Evolutionary conservation across 768 basidiomycete genomes (phyloP), one percentile per base, ranked within the genome.

Genomic region (Trametes villosa): DNA sequence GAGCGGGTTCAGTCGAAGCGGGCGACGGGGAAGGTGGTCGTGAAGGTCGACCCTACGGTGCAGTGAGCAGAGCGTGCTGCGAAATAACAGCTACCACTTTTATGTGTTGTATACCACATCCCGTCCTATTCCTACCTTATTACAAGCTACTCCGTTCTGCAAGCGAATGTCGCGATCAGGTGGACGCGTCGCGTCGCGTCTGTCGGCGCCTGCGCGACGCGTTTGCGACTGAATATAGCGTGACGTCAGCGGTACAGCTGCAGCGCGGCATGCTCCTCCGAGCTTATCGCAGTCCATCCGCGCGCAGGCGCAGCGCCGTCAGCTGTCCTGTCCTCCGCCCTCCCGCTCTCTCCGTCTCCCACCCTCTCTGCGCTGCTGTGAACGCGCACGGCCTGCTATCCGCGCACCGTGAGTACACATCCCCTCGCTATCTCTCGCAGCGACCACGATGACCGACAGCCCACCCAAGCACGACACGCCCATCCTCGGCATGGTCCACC

Each of bases 1-100:
- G 85, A 87, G 13, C 76, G 79, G 51, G 68, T 88, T 9, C 75
- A 86, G 79, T 79, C 82, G 1, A 71, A 76, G 5, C 76, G 82
- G 20, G 84, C 86, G 1, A 81, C 77, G 4, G 91, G 91, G 0
- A 91, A 91, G 69, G 79, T 92, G 3, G 78, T 90, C 3, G 79
- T 91, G 24, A 83, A 78, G 61, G 72, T 87, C 7, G 74, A 77
- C 20, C 62, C 70, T 2, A 53, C 56, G 9, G 63, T 55, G 11
- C 57, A 61, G 41, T 68, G 57, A 67, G 44, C 9, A 12, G 29
- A 27, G 18, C 29, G 46, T 2, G n/a, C 4, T 18, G 8, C 36
- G 36, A 13, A 7, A 7, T 7, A 7, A 34, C 8, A 34, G 7
- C 36, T 38, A 7, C 12, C 26, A 13, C 7, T 50, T 12, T 17